Base-by-base conservation (phyloP, 169 alveolate genomes). In the Cryptosporidium sp. region DNA sequence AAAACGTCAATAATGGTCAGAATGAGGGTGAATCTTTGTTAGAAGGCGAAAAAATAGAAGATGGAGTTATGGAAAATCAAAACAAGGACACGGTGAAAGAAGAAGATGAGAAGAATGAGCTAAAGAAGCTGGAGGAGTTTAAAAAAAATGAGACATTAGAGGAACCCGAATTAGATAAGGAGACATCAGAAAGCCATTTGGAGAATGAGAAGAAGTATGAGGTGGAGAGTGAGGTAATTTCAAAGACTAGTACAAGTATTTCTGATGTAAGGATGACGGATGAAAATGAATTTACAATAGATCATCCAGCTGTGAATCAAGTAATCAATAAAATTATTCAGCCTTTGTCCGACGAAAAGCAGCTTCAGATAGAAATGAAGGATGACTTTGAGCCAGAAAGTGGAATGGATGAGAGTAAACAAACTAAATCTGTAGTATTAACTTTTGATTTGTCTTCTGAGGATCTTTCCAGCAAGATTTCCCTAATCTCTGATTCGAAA, bases 101-200 rank as follows among this genome's bases (percentile, higher is more conserved):
- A 69, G 86, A 73, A 23, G 86, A 73, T 23, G 86, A 55, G 62
- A 33, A 35, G 39, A 52, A 73, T 29, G 86, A 73, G 23, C 23
- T 73, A 3, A 73, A 73, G 43, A 73, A 33, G 50, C 48, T 73
- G 39, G 86, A 73, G 26, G 86, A 73, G 71, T 73, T 73, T 59
- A 73, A 73, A 26, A 52, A 55, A 33, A 59, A 59, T n/a, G 86
- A 73, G 26, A 73, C 51, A 29, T 35, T 73, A 50, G 86, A 73
- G 33, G 48, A 43, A 16, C 48, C 85, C 41, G 48, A 18, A 23
- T 2, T 26, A 26, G 65, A 37, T 0, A 21, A 52, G 31, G 33
- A 18, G 16, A 8, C 9, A 18, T n/a, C 55, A 12, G 70, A 52
- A 16, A 29, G 16, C 4, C 51, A 16, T 10, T 43, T 7, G 33